Evolutionary conservation across 192 early-diverging fungal genomes (phyloP).

Genomic region (Linnemannia exigua): DNA sequence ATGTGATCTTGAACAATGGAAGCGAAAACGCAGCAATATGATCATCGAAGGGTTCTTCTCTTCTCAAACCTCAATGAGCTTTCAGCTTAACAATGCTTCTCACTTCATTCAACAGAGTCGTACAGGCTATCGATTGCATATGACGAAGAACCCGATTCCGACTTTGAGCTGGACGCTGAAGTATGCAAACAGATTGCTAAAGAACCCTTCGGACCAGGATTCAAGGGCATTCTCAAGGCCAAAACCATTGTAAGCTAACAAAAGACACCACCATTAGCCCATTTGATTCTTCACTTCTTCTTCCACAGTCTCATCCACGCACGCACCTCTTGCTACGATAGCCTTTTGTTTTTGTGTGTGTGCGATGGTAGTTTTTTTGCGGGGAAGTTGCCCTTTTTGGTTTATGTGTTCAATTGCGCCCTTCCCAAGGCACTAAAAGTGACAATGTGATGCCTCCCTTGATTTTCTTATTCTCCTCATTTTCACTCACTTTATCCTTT

Average conservation of each 20-base stretch:
- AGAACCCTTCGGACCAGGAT: not conserved
- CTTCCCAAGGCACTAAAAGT: not conserved
- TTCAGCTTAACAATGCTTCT: not conserved
- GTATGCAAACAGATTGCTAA: conserved; percentile 17
- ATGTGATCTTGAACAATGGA: not conserved
- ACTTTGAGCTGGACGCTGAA: conserved; percentile 20
- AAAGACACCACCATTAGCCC: not conserved
- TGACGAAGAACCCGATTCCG: conserved; percentile 21
- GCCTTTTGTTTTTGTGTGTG: not conserved
- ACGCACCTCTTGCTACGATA: not conserved
- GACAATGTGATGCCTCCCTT: not conserved
- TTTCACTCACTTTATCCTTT: not conserved
- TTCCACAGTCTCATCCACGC: conserved; percentile 2
- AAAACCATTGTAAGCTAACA: conserved; percentile 29
- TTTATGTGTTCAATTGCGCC: not conserved
- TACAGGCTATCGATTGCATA: conserved; percentile 32
- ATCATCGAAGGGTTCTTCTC: not conserved
- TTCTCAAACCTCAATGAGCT: no score
- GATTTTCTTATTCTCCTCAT: not conserved
- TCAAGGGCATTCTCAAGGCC: conserved; percentile 35
- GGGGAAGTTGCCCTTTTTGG: conserved; percentile 2
- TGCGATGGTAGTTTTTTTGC: not conserved
- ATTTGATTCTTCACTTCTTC: not conserved
- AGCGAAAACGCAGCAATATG: not conserved
- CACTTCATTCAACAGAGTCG: conserved; percentile 25